These are phyloP conservation scores for Microthlaspi erraticum DNA, from an alignment of 345 rosid genomes.

Conservation along the genomic window DNA sequence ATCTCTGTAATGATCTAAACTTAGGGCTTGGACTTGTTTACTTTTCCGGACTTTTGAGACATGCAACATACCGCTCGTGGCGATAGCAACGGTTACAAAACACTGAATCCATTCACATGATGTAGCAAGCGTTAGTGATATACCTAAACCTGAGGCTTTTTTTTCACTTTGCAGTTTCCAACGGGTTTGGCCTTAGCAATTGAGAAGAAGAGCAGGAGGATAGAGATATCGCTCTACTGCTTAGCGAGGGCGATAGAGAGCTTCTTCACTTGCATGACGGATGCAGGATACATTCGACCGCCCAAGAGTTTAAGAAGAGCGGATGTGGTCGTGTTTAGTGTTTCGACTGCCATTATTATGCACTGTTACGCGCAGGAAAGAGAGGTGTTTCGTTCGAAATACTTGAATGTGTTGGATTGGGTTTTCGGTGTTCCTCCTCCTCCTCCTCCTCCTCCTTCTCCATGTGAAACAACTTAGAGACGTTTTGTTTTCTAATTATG, in stretches of 20 bases:
- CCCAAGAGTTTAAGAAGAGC: constrained; percentile 68
- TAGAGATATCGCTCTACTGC: constrained; percentile 94
- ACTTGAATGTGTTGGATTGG: constrained; percentile 93
- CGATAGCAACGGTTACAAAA: constrained; percentile 73
- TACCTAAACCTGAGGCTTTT: neutral
- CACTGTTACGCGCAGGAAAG: constrained; percentile 93
- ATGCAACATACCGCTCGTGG: constrained; percentile 82
- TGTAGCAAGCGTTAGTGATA: neutral
- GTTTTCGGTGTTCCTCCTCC: constrained; percentile 88
- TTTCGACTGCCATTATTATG: constrained; percentile 91
- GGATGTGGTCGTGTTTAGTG: constrained; percentile 82
- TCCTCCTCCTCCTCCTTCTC: constrained; percentile 32
- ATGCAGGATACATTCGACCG: constrained; percentile 64
- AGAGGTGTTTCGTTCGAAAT: constrained; percentile 93
- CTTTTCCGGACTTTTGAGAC: constrained; percentile 75
- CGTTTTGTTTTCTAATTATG: constrained; percentile 2
- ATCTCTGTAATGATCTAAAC: constrained; percentile 14
- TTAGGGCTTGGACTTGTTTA: constrained; percentile 90
- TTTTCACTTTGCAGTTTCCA: constrained; percentile 72
- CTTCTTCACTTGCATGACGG: constrained; percentile 77
- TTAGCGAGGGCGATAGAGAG: constrained; percentile 95
- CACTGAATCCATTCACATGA: neutral
- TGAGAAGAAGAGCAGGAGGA: constrained; percentile 93
- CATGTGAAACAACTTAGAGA: constrained; percentile 48
- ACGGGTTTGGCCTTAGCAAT: constrained; percentile 82